A percentile compares a stretch with the other conserved stretches of the same genome.
phyloP scores from a whole-genome alignment of 2,329 filamentous ascomycete species.

The Botrytis fabae region DNA sequence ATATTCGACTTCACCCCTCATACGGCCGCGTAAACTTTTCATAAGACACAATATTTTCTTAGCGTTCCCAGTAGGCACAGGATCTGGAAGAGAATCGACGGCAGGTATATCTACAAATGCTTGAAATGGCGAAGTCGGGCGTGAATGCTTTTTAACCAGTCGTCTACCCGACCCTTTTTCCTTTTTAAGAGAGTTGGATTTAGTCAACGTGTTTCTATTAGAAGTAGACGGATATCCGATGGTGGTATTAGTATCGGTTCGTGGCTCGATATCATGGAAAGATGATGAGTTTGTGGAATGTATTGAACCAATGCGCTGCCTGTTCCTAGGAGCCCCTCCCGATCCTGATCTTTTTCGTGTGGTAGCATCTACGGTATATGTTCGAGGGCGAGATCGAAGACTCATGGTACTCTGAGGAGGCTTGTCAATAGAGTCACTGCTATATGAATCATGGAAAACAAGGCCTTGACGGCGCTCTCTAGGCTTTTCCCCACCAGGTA shows the following conservation, averaged over 20 bases:
- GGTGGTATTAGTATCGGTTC: slow-evolving; percentile 45
- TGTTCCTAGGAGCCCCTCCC: slow-evolving; percentile 47
- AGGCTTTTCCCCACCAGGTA: slow-evolving; percentile 46
- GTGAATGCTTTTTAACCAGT: slow-evolving; percentile 55
- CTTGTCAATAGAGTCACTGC: slow-evolving; percentile 41
- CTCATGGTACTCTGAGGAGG: slow-evolving; percentile 31
- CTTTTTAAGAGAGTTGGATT: slow-evolving; percentile 46
- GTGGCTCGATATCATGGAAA: slow-evolving; percentile 49
- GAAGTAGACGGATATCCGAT: slow-evolving; percentile 40
- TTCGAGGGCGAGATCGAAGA: slow-evolving; percentile 48
- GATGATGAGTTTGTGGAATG: slow-evolving; percentile 61
- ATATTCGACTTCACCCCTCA: slow-evolving; percentile 77
- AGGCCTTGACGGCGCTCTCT: slow-evolving; percentile 54
- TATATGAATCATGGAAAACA: slow-evolving; percentile 60
- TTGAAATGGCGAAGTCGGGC: slow-evolving; percentile 55
- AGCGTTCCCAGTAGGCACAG: slow-evolving; percentile 65
- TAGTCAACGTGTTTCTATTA: slow-evolving; percentile 40
- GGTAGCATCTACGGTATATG: slow-evolving; percentile 50
- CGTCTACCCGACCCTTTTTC: slow-evolving; percentile 43
- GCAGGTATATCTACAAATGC: slow-evolving; percentile 53
- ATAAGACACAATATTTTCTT: slow-evolving; percentile 73
- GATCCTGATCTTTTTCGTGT: slow-evolving; percentile 42
- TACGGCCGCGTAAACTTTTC: slow-evolving; percentile 74
- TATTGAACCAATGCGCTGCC: slow-evolving; percentile 69
- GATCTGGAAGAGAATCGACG: slow-evolving; percentile 59